Evolutionary conservation across 2,329 filamentous ascomycete genomes (phyloP).

Genomic region (Sporothrix protearum): DNA sequence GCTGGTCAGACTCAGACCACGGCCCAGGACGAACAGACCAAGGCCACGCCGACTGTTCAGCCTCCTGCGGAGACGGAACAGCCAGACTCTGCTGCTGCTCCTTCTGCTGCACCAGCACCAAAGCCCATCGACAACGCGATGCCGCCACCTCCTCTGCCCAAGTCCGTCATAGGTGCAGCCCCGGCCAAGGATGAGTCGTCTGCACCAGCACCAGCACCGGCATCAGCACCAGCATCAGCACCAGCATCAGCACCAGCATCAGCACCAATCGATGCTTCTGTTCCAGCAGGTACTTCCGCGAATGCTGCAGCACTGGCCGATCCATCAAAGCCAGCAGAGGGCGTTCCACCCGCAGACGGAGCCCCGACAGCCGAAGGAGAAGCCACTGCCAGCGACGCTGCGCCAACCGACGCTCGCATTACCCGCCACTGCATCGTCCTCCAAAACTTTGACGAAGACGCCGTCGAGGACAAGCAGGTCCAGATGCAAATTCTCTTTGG

Average conservation of each 20-base stretch:
- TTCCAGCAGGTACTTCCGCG: neutral
- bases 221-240: neutral
- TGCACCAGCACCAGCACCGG: neutral
- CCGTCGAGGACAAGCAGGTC: conserved; percentile 53
- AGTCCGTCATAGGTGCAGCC: neutral
- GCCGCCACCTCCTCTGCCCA: conserved; percentile 5
- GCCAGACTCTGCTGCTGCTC: neutral
- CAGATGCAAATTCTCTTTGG: conserved; percentile 59
- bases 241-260: neutral
- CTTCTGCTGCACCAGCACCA: neutral
- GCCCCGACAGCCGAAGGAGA: neutral
- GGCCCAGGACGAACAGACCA: neutral
- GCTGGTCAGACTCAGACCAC: neutral
- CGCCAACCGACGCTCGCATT: conserved; percentile 48
- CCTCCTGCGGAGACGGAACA: neutral
- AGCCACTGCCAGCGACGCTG: conserved; percentile 32
- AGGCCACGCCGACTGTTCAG: neutral
- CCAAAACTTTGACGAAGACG: conserved; percentile 57
- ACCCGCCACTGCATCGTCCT: conserved; percentile 58
- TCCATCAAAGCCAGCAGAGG: neutral
- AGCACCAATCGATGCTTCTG: neutral
- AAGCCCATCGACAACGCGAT: neutral
- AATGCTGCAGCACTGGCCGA: neutral
- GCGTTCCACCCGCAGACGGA: neutral
- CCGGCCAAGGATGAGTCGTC: neutral